Evolutionary conservation across 495 filamentous ascomycete species (phyloP).

Genomic region (Penicillium manginii): DNA sequence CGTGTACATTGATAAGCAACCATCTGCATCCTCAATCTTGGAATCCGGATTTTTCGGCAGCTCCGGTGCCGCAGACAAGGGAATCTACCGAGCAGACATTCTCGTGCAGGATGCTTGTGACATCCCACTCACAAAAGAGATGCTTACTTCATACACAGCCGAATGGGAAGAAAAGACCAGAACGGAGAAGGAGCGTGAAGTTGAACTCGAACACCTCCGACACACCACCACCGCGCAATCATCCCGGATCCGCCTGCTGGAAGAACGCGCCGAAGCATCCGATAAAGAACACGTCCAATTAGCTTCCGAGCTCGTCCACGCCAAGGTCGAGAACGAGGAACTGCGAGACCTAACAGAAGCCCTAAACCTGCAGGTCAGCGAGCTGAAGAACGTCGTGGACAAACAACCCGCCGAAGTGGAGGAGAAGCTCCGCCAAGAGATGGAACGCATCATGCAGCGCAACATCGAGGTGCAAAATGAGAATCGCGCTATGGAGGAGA

Average conservation of each 20-base stretch:
- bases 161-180: conserved; percentile 93
- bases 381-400: conserved; percentile 82
- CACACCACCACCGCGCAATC: conserved; percentile 65
- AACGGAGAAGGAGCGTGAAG: conserved; percentile 76
- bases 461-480: conserved; percentile 95
- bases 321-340: conserved; percentile 92
- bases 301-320: conserved; percentile 84
- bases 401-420: conserved; percentile 91
- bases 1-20: conserved; percentile 92
- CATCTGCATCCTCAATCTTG: conserved; percentile 82
- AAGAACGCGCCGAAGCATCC: conserved; percentile 85
- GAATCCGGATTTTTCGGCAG: conserved; percentile 98
- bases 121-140: conserved; percentile 80
- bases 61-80: conserved; percentile 86
- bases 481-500: conserved; percentile 85
- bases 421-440: conserved; percentile 76
- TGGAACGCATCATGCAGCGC: conserved; percentile 88
- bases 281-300: conserved; percentile 93
- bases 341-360: conserved; percentile 87
- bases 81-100: conserved; percentile 91
- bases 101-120: conserved; percentile 92
- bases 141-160: conserved; percentile 74
- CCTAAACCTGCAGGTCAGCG: conserved; percentile 76
- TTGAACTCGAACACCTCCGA: conserved; percentile 76
- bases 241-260: conserved; percentile 75